phyloP scores from a whole-genome alignment of 306 rosid genomes.

The Dalbergia oliveri region DNA sequence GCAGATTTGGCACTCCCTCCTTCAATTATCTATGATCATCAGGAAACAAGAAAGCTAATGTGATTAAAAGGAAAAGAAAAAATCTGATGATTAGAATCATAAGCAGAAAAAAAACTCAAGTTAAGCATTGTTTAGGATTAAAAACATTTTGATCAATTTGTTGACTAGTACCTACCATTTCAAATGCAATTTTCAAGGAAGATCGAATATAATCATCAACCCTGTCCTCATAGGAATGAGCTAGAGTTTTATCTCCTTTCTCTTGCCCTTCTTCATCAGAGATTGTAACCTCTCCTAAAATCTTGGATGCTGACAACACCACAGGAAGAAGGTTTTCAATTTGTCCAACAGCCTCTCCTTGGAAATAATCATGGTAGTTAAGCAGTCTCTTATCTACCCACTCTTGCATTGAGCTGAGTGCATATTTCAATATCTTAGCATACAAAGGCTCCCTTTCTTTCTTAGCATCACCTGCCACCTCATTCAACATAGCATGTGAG shows the following conservation, averaged over 20 bases:
- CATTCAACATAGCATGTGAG: constrained; percentile 74
- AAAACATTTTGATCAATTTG: background rate
- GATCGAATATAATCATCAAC: constrained; percentile 73
- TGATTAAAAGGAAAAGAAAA: background rate
- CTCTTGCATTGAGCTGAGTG: constrained; percentile 62
- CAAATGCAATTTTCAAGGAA: constrained; percentile 67
- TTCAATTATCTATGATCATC: constrained; percentile 58
- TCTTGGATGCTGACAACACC: constrained; percentile 64
- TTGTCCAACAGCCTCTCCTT: constrained; percentile 61
- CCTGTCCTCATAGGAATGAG: constrained; percentile 58
- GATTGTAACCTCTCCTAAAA: constrained; percentile 60
- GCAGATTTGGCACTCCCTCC: constrained; percentile 46
- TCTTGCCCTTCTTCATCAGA: constrained; percentile 51
- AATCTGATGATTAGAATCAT: background rate
- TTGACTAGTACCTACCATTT: constrained; percentile 56
- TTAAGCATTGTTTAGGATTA: background rate
- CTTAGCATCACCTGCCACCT: constrained; percentile 75
- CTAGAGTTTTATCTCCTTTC: constrained; percentile 45
- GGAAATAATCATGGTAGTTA: constrained; percentile 74
- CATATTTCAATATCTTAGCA: constrained; percentile 63
- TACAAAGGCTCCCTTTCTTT: constrained; percentile 63
- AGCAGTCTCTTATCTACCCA: constrained; percentile 85
- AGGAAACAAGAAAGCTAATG: constrained; percentile 1
- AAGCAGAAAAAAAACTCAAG: background rate
- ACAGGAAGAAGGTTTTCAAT: constrained; percentile 88